phyloP scores from a whole-genome alignment of 1,284 basidiomycete species.

The Trichosporon sp. region DNA sequence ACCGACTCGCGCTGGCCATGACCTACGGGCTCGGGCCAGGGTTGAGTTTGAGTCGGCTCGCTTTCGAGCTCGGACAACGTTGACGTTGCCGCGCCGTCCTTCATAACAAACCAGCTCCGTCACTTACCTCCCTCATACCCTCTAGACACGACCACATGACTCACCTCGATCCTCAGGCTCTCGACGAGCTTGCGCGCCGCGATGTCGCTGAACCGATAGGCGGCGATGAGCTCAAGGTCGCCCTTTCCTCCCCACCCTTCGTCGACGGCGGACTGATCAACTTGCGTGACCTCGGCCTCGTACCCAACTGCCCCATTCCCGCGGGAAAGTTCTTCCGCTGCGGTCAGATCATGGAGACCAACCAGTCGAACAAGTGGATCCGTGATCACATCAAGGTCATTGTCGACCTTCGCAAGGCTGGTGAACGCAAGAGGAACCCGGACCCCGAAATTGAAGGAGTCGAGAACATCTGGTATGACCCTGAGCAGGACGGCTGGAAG shows the following conservation, averaged over 20 bases:
- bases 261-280: slow-evolving; percentile 25
- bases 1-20: background rate
- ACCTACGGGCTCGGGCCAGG: background rate
- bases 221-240: background rate
- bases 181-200: slow-evolving; percentile 19
- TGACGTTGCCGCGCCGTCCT: background rate
- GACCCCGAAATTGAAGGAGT: slow-evolving; percentile 25
- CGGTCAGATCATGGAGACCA: slow-evolving; percentile 16
- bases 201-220: slow-evolving; percentile 15
- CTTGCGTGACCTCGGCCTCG: slow-evolving; percentile 28
- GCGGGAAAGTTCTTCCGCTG: slow-evolving; percentile 25
- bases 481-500: slow-evolving; percentile 10
- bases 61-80: background rate
- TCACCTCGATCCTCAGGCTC: slow-evolving; percentile 14
- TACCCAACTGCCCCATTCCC: slow-evolving; percentile 21
- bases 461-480: slow-evolving; percentile 16
- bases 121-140: background rate
- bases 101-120: background rate
- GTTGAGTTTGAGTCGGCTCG: background rate
- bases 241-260: slow-evolving; percentile 27
- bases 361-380: slow-evolving; percentile 23
- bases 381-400: slow-evolving; percentile 17
- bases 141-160: background rate
- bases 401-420: slow-evolving; percentile 27
- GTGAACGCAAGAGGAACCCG: slow-evolving; percentile 19